Conservation (phyloP, 768 basidiomycete genomes). For the Gautieria morchelliformis region DNA sequence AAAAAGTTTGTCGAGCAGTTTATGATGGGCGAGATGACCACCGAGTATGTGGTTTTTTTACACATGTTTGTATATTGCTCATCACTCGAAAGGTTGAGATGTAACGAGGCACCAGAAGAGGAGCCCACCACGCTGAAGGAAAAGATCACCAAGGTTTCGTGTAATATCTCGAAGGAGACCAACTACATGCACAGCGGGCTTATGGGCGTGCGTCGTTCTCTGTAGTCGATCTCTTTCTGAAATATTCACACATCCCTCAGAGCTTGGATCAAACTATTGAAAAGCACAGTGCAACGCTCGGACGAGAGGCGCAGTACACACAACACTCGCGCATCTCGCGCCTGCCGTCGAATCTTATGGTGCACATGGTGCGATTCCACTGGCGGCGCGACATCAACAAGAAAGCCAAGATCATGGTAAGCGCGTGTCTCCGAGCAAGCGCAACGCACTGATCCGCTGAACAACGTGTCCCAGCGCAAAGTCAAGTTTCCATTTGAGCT, state of each 20-base stretch:
- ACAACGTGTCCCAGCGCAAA: constrained; percentile 44
- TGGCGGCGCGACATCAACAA: constrained; percentile 87
- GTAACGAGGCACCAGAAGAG: constrained; percentile 79
- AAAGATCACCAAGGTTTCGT: constrained; percentile 79
- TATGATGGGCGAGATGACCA: constrained; percentile 67
- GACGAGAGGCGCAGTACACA: constrained; percentile 72
- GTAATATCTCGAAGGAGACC: constrained; percentile 79
- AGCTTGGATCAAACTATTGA: constrained; percentile 79
- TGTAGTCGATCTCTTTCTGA: constrained; percentile 8
- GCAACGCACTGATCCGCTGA: not conserved
- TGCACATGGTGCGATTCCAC: constrained; percentile 94
- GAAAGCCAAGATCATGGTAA: constrained; percentile 95
- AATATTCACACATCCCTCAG: constrained; percentile 28
- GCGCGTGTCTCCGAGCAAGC: constrained; percentile 13
- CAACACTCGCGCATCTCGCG: constrained; percentile 75
- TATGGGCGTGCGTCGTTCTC: constrained; percentile 45
- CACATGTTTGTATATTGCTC: not conserved
- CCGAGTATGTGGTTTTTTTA: constrained; percentile 43
- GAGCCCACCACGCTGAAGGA: constrained; percentile 52
- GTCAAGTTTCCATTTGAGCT: constrained; percentile 90
- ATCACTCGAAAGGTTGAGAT: constrained; percentile 33
- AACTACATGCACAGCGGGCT: constrained; percentile 88
- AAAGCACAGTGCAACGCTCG: constrained; percentile 73
- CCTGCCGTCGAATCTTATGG: constrained; percentile 73
- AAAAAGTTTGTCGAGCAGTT: constrained; percentile 72